Base-by-base conservation (phyloP, 73 alveolate genomes). In the Breviolum minutum region DNA sequence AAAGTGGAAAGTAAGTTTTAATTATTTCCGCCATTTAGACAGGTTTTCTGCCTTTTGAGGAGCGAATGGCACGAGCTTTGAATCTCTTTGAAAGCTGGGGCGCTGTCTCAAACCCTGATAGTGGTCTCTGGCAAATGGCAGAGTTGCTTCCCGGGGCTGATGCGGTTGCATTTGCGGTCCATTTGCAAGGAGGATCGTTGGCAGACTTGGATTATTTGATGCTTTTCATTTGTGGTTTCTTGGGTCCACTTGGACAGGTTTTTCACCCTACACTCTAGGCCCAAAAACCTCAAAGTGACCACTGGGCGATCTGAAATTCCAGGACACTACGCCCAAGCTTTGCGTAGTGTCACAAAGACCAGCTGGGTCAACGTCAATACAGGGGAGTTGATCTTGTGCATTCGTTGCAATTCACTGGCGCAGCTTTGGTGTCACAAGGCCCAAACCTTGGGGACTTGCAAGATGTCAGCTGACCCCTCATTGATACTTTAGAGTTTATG, bases 241-340 rank as follows among this genome's bases (percentile, higher is more conserved):
- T 68, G 77, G 77, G 77, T 14, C 77, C 24, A 17, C 77, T 68
- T 14, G 77, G 24, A 68, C 0, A 14, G 24, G n/a, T n/a, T 40
- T 40, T 3, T 40, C 54, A 40, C 54, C 54, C 54, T 40, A 40
- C 54, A 3, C 54, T 3, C 54, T 40, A 40, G 54, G 54, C 54
- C 54, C 54, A 40, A 40, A 40, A 40, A 40, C 54, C 54, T 40
- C 54, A 40, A 40, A 40, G 54, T 40, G 54, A 40, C 54, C 54
- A 3, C 54, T 9, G 20, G 86, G 14, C 2, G 63, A n/a, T 22
- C 27, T 77, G 86, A 63, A 26, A 19, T 60, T 24, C 29, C 97
- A 91, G 97, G 97, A 80, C 89, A 91, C 89, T 91, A 91, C 54
- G 97, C 97, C 30, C 97, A 91, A 61, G 97, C 97, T 19, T 89